A percentile compares a stretch with the other conserved stretches of the same genome.
Evolutionary conservation across 495 filamentous ascomycete species (phyloP).

Genomic region (Penicillium bialowiezense): DNA sequence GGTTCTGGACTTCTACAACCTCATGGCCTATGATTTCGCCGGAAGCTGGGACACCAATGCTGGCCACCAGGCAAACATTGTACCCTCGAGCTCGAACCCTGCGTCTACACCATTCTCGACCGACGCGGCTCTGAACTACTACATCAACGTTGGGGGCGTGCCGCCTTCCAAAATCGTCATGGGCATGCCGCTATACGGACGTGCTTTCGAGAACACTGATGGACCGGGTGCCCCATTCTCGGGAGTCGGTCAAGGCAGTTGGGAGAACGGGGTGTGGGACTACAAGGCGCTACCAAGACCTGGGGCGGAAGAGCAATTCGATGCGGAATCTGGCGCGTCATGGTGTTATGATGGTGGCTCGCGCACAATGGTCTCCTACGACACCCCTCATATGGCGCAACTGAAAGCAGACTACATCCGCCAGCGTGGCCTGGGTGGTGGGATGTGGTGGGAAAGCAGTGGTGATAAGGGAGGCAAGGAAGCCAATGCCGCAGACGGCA

Average conservation of each 20-base stretch:
- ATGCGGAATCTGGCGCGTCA: slow-evolving; percentile 51
- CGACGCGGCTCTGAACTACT: slow-evolving; percentile 51
- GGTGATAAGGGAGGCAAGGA: slow-evolving; percentile 60
- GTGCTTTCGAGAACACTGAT: slow-evolving; percentile 70
- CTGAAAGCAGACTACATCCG: slow-evolving; percentile 68
- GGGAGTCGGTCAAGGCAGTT: slow-evolving; percentile 65
- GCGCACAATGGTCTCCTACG: slow-evolving; percentile 73
- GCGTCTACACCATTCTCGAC: slow-evolving; percentile 56
- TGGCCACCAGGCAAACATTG: slow-evolving; percentile 84
- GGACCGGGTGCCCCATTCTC: slow-evolving; percentile 69
- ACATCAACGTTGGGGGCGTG: slow-evolving; percentile 57
- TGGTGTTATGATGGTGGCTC: slow-evolving; percentile 65
- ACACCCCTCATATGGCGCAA: slow-evolving; percentile 58
- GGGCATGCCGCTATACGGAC: slow-evolving; percentile 87
- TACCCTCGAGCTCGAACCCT: slow-evolving; percentile 50
- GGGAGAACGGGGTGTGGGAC: slow-evolving; percentile 81
- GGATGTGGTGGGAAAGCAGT: slow-evolving; percentile 93
- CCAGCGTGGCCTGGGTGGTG: slow-evolving; percentile 67
- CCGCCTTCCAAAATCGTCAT: slow-evolving; percentile 70
- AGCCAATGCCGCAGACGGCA: slow-evolving; percentile 46
- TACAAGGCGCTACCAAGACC: slow-evolving; percentile 61
- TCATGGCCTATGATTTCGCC: slow-evolving; percentile 84
- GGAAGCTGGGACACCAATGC: slow-evolving; percentile 70
- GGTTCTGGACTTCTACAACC: slow-evolving; percentile 74
- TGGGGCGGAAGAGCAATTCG: slow-evolving; percentile 38